These are phyloP conservation scores for Amylostereum chailletii DNA, from an alignment of 1,284 basidiomycete genomes.

Conservation along the genomic window DNA sequence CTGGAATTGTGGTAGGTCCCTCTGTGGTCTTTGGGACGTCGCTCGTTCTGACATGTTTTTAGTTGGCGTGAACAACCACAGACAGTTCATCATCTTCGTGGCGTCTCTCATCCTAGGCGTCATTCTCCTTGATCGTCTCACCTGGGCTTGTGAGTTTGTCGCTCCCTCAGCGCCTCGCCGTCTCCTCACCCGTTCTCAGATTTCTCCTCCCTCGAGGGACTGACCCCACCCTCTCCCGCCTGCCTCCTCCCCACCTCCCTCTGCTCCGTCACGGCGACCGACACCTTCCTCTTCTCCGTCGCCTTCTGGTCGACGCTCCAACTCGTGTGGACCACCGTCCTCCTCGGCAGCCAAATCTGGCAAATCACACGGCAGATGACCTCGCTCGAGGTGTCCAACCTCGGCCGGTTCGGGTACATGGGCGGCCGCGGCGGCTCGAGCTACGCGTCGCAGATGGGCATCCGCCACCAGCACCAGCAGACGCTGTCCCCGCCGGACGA, in stretches of 20 bases:
- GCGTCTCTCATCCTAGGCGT: constrained; percentile 79
- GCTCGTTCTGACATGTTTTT: constrained; percentile 1
- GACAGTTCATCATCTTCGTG: constrained; percentile 91
- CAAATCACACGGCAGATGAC: constrained; percentile 94
- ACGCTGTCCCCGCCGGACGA: constrained; percentile 17
- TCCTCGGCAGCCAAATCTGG: constrained; percentile 83
- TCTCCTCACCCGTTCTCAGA: constrained; percentile 24
- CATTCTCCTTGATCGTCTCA: constrained; percentile 72
- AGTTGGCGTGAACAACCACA: constrained; percentile 95
- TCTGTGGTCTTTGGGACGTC: constrained; percentile 3
- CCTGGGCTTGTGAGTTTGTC: constrained; percentile 62
- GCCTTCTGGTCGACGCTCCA: constrained; percentile 85
- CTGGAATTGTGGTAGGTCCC: constrained; percentile 87
- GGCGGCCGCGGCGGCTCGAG: constrained; percentile 81
- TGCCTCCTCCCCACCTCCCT: constrained; percentile 66
- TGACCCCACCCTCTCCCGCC: constrained; percentile 32
- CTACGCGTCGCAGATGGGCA: constrained; percentile 63
- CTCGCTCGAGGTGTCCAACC: constrained; percentile 91
- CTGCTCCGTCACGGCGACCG: constrained; percentile 63
- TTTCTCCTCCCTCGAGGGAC: constrained; percentile 36
- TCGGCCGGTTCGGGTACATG: constrained; percentile 95
- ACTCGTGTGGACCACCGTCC: constrained; percentile 86
- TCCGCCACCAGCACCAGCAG: constrained; percentile 35
- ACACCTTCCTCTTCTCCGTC: constrained; percentile 81
- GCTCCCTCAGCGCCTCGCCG: constrained; percentile 4